Percentiles rank a stretch among this genome's conserved stretches.
phyloP scores from a whole-genome alignment of 2,329 filamentous ascomycete species.

The Ascocoryne sarcoides region DNA sequence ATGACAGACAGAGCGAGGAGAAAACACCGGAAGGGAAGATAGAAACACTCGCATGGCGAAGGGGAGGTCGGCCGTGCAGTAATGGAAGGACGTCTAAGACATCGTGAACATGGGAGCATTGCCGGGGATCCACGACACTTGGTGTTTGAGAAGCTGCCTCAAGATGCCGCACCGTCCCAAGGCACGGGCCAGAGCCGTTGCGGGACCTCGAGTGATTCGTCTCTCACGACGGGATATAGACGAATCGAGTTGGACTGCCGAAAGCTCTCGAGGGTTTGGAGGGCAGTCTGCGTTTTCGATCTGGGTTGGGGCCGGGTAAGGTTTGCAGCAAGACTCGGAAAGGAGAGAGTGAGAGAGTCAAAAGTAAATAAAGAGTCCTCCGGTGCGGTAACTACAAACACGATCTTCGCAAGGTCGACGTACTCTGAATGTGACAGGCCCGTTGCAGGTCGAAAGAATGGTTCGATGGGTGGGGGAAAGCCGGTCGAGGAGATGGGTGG shows the following conservation, averaged over 20 bases:
- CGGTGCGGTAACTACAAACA: too few species aligned
- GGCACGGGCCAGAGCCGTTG: too few species aligned
- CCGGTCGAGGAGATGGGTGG: too few species aligned
- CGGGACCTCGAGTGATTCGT: constrained; percentile 2
- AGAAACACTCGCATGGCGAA: constrained; percentile 18
- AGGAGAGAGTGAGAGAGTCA: too few species aligned
- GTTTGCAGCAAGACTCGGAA: too few species aligned
- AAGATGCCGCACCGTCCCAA: constrained; percentile 12
- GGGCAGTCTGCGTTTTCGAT: too few species aligned
- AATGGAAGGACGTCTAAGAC: constrained; percentile 4
- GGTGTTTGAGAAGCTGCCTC: constrained; percentile 21
- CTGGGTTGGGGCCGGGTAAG: too few species aligned
- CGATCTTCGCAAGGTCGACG: too few species aligned
- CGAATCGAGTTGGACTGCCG: neutral
- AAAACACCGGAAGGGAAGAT: constrained; percentile 7
- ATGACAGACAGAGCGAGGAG: constrained; percentile 7
- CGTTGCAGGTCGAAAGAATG: too few species aligned
- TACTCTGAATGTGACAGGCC: too few species aligned
- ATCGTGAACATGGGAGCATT: constrained; percentile 4
- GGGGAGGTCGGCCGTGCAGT: constrained; percentile 9
- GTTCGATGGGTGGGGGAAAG: too few species aligned
- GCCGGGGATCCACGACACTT: constrained; percentile 18
- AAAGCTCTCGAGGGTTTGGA: neutral
- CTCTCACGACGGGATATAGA: neutral
- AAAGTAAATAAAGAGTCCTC: too few species aligned